Evolutionary conservation across 768 basidiomycete genomes (phyloP), one percentile per base, ranked within the genome.

Genomic region (Lactarius trivialis): DNA sequence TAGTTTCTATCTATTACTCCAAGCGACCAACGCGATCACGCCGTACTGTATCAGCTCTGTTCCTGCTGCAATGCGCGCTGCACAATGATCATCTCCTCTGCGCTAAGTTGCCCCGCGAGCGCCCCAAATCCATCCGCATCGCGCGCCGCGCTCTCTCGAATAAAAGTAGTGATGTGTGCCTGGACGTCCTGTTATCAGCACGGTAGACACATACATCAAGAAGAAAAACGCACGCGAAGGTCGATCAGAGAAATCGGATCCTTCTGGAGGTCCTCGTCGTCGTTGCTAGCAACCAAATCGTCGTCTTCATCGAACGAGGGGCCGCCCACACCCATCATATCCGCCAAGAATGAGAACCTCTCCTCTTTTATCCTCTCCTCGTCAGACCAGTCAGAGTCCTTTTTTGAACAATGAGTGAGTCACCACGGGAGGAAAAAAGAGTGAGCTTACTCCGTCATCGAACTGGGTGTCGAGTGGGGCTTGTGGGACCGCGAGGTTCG

Each of bases 321-420:
- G 8, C 85, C 89, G 54, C 82, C 85, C 1, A 85, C 84, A 12
- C 88, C 86, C 54, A 93, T 80, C 78, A 92, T 80, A 53, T 93
- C 90, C 6, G 93, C 93, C 39, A 97, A 75, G 77, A 85, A 91
- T 26, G 85, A 84, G 66, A 91, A 84, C 68, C 92, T 89, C n/a
- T 90, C 89, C 55, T 84, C 77, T 68, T 84, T 88, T 68, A 81
- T 72, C 53, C 81, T 82, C 60, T 91, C 93, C 70, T 94, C 93
- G 68, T 97, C 94, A 11, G 84, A 81, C 96, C 96, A 98, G n/a
- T 92, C 91, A 36, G 92, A 92, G 65, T 93, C 89, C 80, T 91
- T 72, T 32, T 14, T 61, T 51, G 58, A 36, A 66, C 68, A 50
- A 53, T 55, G 4, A 51, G 50, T 55, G 4, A 48, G 24, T 28